phyloP scores from a whole-genome alignment of 345 rosid genomes.

The Gossypium mustelinum region DNA sequence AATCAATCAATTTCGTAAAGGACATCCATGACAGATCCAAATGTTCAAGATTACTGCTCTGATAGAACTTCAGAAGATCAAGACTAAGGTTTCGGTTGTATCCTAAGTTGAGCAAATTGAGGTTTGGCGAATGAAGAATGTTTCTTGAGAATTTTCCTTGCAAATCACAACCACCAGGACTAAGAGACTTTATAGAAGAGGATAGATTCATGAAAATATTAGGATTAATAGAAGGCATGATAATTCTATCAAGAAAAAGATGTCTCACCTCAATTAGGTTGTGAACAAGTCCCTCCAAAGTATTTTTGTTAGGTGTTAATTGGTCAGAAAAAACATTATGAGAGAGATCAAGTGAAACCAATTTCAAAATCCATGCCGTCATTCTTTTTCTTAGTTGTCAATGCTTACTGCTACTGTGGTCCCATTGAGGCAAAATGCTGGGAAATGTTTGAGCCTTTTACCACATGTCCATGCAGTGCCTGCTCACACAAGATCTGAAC shows the following conservation, averaged over 20 bases:
- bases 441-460: slow-evolving; percentile 90
- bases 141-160: slow-evolving; percentile 10
- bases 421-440: slow-evolving; percentile 77
- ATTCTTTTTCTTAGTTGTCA: background rate
- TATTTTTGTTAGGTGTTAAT: background rate
- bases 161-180: background rate
- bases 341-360: slow-evolving; percentile 24
- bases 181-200: slow-evolving; percentile 7
- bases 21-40: background rate
- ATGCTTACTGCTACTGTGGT: slow-evolving; percentile 71
- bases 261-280: background rate
- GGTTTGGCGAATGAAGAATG: slow-evolving; percentile 3
- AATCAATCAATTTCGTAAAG: background rate
- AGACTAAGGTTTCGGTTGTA: background rate
- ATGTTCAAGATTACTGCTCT: background rate
- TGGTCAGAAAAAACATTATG: background rate
- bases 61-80: background rate
- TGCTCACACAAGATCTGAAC: slow-evolving; percentile 77
- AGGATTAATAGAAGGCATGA: background rate
- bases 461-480: slow-evolving; percentile 84
- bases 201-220: slow-evolving; percentile 1
- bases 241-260: background rate
- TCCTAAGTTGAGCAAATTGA: background rate
- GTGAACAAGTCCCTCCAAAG: background rate
- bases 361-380: background rate